Conservation (phyloP, 2,329 filamentous ascomycete species). For the Nemania sp. region DNA sequence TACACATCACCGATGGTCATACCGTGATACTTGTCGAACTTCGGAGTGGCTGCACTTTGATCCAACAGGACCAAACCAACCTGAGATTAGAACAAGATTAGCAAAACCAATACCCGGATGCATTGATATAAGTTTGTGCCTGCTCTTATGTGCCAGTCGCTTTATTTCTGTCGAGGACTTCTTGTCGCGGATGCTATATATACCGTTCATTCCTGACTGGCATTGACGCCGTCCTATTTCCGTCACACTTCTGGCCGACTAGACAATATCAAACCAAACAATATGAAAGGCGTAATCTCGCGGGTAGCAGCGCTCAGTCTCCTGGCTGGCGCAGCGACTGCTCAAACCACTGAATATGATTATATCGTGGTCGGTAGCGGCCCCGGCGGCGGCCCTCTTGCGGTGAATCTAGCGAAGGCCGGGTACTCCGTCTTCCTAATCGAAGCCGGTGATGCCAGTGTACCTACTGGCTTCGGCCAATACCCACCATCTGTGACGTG, state of each 20-base stretch:
- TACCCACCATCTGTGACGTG: constrained; percentile 46
- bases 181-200: no score
- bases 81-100: constrained; percentile 1
- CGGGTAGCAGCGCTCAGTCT: constrained; percentile 5
- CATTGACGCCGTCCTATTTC: no score
- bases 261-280: constrained; percentile 15
- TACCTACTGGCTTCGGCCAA: constrained; percentile 43
- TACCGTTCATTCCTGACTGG: no score
- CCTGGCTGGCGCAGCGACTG: not conserved
- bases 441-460: constrained; percentile 55
- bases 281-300: constrained; percentile 2
- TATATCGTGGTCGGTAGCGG: constrained; percentile 52
- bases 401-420: constrained; percentile 53
- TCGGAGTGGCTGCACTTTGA: not conserved
- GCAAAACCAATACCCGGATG: constrained; percentile 1
- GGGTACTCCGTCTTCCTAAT: constrained; percentile 56
- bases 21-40: not conserved
- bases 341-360: constrained; percentile 21
- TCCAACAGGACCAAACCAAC: not conserved
- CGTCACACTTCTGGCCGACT: no score
- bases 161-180: not conserved
- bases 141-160: not conserved
- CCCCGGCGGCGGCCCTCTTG: constrained; percentile 53
- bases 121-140: constrained; percentile 15
- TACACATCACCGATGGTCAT: not conserved